phyloP scores from a whole-genome alignment of 2,329 filamentous ascomycete species.

The Exophiala xenobiotica region DNA sequence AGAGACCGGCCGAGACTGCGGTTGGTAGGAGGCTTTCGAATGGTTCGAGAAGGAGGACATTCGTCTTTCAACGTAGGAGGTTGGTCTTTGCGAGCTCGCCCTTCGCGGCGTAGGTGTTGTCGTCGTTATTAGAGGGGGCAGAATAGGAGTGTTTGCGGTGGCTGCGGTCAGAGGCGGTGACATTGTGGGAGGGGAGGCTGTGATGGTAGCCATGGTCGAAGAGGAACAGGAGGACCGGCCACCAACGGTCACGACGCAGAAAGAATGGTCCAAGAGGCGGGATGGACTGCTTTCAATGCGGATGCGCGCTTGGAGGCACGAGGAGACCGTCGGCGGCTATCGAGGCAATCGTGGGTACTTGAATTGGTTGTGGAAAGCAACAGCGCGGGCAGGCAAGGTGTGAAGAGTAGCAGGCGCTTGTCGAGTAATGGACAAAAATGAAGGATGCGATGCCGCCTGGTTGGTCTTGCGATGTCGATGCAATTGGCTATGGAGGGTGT shows the following conservation, averaged over 20 bases:
- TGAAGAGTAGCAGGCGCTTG: background rate
- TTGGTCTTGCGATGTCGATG: no score
- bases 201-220: conserved; percentile 36
- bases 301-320: conserved; percentile 19
- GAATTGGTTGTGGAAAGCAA: background rate
- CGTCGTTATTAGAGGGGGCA: conserved; percentile 55
- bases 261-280: background rate
- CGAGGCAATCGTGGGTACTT: background rate
- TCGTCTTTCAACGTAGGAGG: conserved; percentile 75
- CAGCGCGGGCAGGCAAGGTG: background rate
- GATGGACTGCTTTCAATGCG: conserved; percentile 1
- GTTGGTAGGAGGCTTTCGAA: conserved; percentile 53
- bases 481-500: no score
- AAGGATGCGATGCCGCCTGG: no score
- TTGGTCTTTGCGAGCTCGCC: conserved; percentile 65
- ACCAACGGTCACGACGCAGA: conserved; percentile 2
- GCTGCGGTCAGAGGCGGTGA: conserved; percentile 27
- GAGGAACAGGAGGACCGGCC: conserved; percentile 6
- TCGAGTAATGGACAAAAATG: no score
- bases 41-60: conserved; percentile 79
- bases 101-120: conserved; percentile 50
- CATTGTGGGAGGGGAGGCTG: conserved; percentile 38
- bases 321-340: conserved; percentile 5
- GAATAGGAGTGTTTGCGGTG: conserved; percentile 40
- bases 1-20: conserved; percentile 75